phyloP scores from a whole-genome alignment of 2,329 filamentous ascomycete species.

The Lasiodiplodia gonubiensis region DNA sequence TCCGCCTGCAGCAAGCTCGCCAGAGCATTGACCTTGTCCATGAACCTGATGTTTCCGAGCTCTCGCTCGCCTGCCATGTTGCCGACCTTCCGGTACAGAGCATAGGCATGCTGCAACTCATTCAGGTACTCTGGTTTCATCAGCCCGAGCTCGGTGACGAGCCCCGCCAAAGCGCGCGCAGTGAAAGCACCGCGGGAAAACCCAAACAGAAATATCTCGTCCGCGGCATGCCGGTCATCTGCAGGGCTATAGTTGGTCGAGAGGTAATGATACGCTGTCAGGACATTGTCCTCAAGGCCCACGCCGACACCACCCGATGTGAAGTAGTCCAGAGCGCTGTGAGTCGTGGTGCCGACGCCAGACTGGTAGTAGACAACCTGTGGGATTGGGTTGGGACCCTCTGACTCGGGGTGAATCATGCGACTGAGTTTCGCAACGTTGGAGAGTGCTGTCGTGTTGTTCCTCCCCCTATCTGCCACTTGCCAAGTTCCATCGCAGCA shows the following conservation, averaged over 20 bases:
- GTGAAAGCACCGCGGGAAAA: conserved; percentile 56
- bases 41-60: not conserved
- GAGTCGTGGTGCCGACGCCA: conserved; percentile 50
- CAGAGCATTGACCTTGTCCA: conserved; percentile 4
- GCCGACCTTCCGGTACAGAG: conserved; percentile 35
- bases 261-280: conserved; percentile 57
- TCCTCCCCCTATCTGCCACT: conserved; percentile 15
- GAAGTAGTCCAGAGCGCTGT: not conserved
- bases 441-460: conserved; percentile 45
- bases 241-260: conserved; percentile 60
- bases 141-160: conserved; percentile 55
- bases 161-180: conserved; percentile 47
- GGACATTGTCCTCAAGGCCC: conserved; percentile 54
- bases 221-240: conserved; percentile 53
- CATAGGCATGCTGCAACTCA: conserved; percentile 51
- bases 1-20: not conserved
- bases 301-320: conserved; percentile 31
- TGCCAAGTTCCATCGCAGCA: conserved; percentile 47
- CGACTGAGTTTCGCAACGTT: conserved; percentile 58
- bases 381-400: conserved; percentile 51
- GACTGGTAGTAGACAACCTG: conserved; percentile 60
- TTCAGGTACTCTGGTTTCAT: conserved; percentile 53
- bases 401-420: conserved; percentile 55
- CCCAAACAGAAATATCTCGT: conserved; percentile 54
- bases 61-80: not conserved